Conservation (phyloP, 345 rosid species). For the Eutrema yunnanense region DNA sequence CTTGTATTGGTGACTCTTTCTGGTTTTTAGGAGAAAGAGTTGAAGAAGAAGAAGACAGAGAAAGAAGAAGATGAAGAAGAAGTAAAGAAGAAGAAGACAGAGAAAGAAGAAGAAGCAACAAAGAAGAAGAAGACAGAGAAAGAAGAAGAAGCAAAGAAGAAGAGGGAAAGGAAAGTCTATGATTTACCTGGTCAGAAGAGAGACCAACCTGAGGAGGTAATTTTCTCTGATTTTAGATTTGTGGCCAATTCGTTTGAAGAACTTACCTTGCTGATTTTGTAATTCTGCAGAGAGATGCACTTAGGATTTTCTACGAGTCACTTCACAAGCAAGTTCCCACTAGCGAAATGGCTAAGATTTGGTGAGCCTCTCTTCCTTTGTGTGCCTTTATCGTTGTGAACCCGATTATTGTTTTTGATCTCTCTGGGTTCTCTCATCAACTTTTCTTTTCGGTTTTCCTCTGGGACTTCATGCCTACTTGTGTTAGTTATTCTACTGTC, state of each 20-base stretch:
- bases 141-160: conserved; percentile 42
- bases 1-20: conserved; percentile 10
- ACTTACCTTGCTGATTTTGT: not conserved
- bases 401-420: not conserved
- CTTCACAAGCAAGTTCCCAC: conserved; percentile 66
- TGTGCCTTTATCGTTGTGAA: not conserved
- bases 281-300: conserved; percentile 78
- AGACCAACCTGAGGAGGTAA: conserved; percentile 76
- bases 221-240: not conserved
- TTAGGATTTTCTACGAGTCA: conserved; percentile 86
- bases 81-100: conserved; percentile 33
- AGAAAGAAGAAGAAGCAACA: conserved; percentile 36
- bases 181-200: conserved; percentile 91
- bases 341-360: conserved; percentile 92
- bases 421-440: not conserved
- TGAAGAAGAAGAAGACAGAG: conserved; percentile 37
- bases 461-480: not conserved
- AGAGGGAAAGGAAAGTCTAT: conserved; percentile 72
- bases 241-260: not conserved
- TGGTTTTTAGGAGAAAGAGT: conserved; percentile 33
- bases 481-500: not conserved
- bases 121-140: conserved; percentile 44
- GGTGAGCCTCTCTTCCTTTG: conserved; percentile 43
- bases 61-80: conserved; percentile 39
- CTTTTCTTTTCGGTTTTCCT: not conserved